These are phyloP conservation scores for Aspergillus carbonarius DNA, from an alignment of 2,329 filamentous ascomycete species.

Conservation along the genomic window DNA sequence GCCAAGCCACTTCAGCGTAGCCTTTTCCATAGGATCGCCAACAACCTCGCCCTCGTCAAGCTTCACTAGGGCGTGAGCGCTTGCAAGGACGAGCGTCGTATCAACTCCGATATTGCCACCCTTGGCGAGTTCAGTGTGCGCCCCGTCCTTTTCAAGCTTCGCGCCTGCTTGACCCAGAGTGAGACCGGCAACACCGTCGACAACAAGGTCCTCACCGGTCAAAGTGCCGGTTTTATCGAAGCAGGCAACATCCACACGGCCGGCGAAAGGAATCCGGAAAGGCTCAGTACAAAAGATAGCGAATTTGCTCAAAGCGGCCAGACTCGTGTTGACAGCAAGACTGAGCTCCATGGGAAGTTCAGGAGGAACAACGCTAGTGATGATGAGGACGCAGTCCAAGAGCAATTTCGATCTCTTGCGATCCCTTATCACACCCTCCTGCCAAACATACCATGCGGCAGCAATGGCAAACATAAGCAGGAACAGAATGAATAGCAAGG, in stretches of 20 bases:
- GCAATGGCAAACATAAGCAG: conserved; percentile 93
- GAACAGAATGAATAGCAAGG: conserved; percentile 96
- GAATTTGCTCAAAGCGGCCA: conserved; percentile 89
- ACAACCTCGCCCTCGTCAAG: conserved; percentile 96
- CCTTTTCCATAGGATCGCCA: conserved; percentile 98
- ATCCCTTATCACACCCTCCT: conserved; percentile 90
- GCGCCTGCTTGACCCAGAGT: conserved; percentile 68
- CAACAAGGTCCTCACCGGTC: conserved; percentile 93
- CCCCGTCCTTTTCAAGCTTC: conserved; percentile 72
- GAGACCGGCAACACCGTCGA: conserved; percentile 92
- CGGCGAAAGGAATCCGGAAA: conserved; percentile 95
- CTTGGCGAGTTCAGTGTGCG: conserved; percentile 73
- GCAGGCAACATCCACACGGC: conserved; percentile 92
- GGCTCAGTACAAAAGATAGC: conserved; percentile 99
- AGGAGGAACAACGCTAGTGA: conserved; percentile 97
- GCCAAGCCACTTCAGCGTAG: conserved; percentile 81
- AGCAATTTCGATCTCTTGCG: conserved; percentile 96
- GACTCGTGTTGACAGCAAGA: conserved; percentile 93
- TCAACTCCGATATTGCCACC: conserved; percentile 71
- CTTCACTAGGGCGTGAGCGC: conserved; percentile 92
- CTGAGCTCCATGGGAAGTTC: conserved; percentile 98
- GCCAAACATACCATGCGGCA: conserved; percentile 98
- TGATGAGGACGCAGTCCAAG: conserved; percentile 93
- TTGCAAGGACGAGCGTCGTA: conserved; percentile 89
- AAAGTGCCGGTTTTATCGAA: conserved; percentile 98